These are phyloP conservation scores for Casuarina glauca DNA, from an alignment of 306 rosid genomes.

Conservation along the genomic window DNA sequence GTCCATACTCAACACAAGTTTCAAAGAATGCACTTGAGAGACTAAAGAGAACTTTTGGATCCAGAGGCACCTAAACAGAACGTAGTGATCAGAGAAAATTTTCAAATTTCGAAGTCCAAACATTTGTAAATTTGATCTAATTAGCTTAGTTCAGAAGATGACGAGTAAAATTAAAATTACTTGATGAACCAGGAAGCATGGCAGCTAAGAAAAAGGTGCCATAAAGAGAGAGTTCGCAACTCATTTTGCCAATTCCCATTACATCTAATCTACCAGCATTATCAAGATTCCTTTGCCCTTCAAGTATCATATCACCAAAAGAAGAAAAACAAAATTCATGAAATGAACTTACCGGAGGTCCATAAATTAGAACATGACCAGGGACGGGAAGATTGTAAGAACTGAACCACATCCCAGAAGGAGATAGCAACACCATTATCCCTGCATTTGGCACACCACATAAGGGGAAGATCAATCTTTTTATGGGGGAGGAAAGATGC, in stretches of 20 bases:
- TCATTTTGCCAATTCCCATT: background rate
- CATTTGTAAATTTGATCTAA: background rate
- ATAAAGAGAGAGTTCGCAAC: background rate
- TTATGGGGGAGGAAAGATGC: constrained; percentile 5
- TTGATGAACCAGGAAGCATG: background rate
- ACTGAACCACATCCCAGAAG: constrained; percentile 77
- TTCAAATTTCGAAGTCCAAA: background rate
- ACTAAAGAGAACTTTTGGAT: background rate
- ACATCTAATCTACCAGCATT: background rate
- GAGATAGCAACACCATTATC: constrained; percentile 67
- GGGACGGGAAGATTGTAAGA: constrained; percentile 75
- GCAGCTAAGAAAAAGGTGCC: background rate
- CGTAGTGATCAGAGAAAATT: background rate
- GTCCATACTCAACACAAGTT: background rate
- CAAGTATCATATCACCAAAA: constrained; percentile 1
- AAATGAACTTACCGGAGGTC: constrained; percentile 81
- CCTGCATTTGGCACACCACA: constrained; percentile 53
- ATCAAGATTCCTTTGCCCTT: background rate
- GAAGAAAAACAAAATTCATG: constrained; percentile 7
- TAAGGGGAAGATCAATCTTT: constrained; percentile 19
- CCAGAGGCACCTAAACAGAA: background rate
- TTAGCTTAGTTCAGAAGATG: background rate
- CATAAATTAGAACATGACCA: constrained; percentile 80
- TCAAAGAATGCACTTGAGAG: background rate
- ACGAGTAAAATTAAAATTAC: background rate